Base-by-base conservation (phyloP, 768 basidiomycete genomes). In the Russula dissimulans region DNA sequence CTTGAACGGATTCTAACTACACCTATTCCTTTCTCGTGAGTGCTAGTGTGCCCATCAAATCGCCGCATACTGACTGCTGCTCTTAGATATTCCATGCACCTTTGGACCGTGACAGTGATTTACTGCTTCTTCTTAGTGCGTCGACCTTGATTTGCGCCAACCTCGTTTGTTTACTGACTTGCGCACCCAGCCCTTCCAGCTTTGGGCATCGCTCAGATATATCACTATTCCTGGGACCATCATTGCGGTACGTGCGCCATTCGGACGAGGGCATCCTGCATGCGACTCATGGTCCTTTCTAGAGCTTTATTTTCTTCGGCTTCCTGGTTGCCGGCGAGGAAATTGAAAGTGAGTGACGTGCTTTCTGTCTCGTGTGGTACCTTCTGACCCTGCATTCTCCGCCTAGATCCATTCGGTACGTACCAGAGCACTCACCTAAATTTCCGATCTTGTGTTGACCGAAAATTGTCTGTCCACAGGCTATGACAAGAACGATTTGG, bases 311-410 rank as follows among this genome's bases (percentile, higher is more conserved):
- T 58, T 87, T 85, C 76, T 86, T 86, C 68, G 86, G 86, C 8
- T 87, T 87, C 73, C 69, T 88, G 60, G 84, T 83, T 50, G 84
- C 85, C 32, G 85, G 85, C 46, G 85, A 87, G 70, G 86, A 87
- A 71, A 87, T 87, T 57, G 85, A 87, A 71, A 85, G 85, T 86
- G 61, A 66, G 82, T 73, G 29, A 44, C 26, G 38, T 50, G 41
- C 54, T 22, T 54, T 42, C 29, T 53, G 51, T 54, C 26, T 45
- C 47, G 34, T 62, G 41, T 49, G 8, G 43, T 48, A 54, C 17
- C 55, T 44, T 44, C 64, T 55, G 54, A 54, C 57, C 47, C 36
- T 41, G 43, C 49, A 39, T 56, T n/a, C 46, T 14, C 58, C 54
- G 32, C 39, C 41, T 60, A 79, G 77, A 79, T 70, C 78, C 78